A percentile compares a stretch with the other conserved stretches of the same genome.
These are phyloP conservation scores for Amylostereum areolatum DNA, from an alignment of 1,284 basidiomycete species.

Conservation along the genomic window DNA sequence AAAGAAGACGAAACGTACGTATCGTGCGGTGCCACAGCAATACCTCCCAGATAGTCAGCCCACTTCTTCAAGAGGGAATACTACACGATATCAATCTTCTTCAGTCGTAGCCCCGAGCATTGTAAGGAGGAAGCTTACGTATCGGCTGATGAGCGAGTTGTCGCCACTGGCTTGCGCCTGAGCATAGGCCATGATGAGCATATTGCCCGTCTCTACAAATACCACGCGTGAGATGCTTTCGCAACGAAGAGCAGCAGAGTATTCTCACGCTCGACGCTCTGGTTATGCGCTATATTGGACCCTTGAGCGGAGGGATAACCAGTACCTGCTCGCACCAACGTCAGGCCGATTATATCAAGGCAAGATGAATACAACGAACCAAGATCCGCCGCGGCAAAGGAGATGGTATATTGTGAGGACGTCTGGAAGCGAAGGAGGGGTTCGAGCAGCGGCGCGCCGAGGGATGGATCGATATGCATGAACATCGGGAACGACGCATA, in stretches of 20 bases:
- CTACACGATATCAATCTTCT: slow-evolving; percentile 12
- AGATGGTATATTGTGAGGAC: slow-evolving; percentile 17
- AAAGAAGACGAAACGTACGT: slow-evolving; percentile 12
- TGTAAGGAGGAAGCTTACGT: slow-evolving; percentile 16
- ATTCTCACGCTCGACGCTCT: slow-evolving; percentile 19
- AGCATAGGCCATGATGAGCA: slow-evolving; percentile 32
- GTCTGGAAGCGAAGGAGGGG: slow-evolving; percentile 38
- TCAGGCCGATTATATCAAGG: neutral
- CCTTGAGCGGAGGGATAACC: slow-evolving; percentile 19
- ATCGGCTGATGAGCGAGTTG: slow-evolving; percentile 20
- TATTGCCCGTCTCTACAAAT: slow-evolving; percentile 27
- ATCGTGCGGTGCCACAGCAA: slow-evolving; percentile 27
- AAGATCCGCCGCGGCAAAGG: slow-evolving; percentile 35
- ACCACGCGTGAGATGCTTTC: slow-evolving; percentile 3
- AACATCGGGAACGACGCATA: slow-evolving; percentile 41
- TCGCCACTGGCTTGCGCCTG: slow-evolving; percentile 29
- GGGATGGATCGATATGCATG: slow-evolving; percentile 37
- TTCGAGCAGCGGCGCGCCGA: slow-evolving; percentile 32
- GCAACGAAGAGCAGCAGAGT: neutral
- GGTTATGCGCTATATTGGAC: slow-evolving; percentile 15
- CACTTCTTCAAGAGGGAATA: slow-evolving; percentile 35
- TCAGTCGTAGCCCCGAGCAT: neutral
- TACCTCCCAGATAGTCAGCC: slow-evolving; percentile 30
- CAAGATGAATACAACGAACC: slow-evolving; percentile 19
- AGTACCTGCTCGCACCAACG: slow-evolving; percentile 8